phyloP scores from a whole-genome alignment of 148 eudicot species.

The Gaultheria prostrata region DNA sequence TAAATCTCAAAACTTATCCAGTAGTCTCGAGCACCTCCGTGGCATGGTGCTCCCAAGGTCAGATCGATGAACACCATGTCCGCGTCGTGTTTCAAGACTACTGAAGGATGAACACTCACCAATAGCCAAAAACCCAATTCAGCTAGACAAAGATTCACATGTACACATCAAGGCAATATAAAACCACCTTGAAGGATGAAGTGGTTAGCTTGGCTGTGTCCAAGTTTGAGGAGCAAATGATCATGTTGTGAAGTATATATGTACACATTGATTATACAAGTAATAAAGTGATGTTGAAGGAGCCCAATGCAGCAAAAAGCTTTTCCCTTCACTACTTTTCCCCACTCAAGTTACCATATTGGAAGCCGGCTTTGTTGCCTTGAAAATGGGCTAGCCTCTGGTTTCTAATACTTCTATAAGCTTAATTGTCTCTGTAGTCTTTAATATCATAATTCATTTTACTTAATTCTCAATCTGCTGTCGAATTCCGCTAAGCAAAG shows the following conservation, averaged over 20 bases:
- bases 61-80: not conserved
- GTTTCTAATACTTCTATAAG: slow-evolving; percentile 27
- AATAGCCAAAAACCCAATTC: not conserved
- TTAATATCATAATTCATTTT: too few species aligned
- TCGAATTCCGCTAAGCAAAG: not conserved
- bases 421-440: not conserved
- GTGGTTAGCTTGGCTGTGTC: slow-evolving; percentile 12
- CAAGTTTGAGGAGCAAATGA: slow-evolving; percentile 24
- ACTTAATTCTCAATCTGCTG: not conserved
- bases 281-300: slow-evolving; percentile 29
- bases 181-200: not conserved
- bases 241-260: slow-evolving; percentile 13
- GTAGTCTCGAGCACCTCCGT: not conserved
- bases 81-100: too few species aligned
- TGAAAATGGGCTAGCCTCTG: slow-evolving; percentile 31
- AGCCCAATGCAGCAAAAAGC: slow-evolving; percentile 37
- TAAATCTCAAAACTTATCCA: not conserved
- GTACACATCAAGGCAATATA: not conserved
- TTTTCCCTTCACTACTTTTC: slow-evolving; percentile 31
- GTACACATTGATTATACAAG: not conserved
- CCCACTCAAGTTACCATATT: slow-evolving; percentile 22
- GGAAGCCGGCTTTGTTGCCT: slow-evolving; percentile 62
- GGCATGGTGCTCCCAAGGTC: not conserved
- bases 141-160: not conserved
- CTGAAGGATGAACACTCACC: not conserved